These are phyloP conservation scores for Hordeum vulgare DNA, from an alignment of 176 grass and related monocot species.

Conservation along the genomic window DNA sequence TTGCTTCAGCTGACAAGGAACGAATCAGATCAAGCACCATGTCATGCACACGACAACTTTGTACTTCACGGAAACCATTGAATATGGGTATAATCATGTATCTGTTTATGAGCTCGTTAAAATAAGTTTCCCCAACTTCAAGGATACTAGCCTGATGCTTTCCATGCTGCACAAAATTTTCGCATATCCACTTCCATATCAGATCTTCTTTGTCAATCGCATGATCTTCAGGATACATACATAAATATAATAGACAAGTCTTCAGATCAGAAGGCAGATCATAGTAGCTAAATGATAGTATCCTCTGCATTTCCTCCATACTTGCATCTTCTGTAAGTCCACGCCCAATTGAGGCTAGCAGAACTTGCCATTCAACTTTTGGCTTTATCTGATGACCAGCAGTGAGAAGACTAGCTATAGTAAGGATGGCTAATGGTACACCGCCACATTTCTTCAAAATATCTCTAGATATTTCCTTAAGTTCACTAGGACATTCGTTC, in stretches of 20 bases:
- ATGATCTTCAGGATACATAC: not conserved
- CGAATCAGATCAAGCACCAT: not conserved
- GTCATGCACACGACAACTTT: not conserved
- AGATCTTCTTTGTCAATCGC: not conserved
- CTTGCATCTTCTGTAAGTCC: not conserved
- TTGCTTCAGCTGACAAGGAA: not conserved
- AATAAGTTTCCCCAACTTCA: not conserved
- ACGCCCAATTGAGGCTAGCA: not conserved
- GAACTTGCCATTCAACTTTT: not conserved
- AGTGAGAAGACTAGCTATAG: not conserved
- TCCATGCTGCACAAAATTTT: too few species aligned
- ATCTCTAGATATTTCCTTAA: not conserved
- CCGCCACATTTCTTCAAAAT: not conserved
- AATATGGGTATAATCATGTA: too few species aligned
- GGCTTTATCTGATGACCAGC: not conserved
- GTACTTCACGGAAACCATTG: not conserved
- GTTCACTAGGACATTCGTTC: too few species aligned
- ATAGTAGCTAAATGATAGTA: not conserved
- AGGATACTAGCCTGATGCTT: not conserved
- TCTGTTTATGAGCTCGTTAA: not conserved
- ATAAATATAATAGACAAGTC: not conserved
- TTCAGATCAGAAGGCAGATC: not conserved
- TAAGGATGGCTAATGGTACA: not conserved
- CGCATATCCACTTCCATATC: not conserved
- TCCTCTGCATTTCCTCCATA: not conserved